Conservation (phyloP, 1,284 basidiomycete genomes). For the Ustilago hordei region DNA sequence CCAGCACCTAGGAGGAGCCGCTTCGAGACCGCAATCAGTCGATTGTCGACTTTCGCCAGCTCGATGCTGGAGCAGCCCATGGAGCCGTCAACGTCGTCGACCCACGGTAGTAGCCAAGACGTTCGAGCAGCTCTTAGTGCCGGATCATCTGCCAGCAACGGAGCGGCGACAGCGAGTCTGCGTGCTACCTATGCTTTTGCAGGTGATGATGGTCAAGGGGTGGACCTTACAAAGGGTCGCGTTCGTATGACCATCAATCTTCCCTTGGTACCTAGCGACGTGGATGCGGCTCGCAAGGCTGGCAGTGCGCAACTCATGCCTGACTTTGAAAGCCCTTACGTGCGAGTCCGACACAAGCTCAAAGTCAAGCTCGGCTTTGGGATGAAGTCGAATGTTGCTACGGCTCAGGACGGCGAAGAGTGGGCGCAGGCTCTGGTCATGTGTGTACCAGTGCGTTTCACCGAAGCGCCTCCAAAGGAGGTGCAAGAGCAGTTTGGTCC, state of each 20-base stretch:
- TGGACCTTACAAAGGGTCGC: constrained; percentile 61
- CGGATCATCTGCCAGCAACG: background rate
- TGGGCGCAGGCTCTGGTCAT: constrained; percentile 67
- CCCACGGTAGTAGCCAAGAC: constrained; percentile 1
- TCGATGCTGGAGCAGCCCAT: constrained; percentile 54
- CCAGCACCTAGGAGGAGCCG: constrained; percentile 30
- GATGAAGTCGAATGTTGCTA: constrained; percentile 44
- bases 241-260: constrained; percentile 68
- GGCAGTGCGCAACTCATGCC: constrained; percentile 60
- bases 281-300: constrained; percentile 32
- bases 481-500: constrained; percentile 65
- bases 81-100: constrained; percentile 16
- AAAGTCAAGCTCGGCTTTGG: constrained; percentile 68
- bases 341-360: constrained; percentile 67
- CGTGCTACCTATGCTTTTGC: constrained; percentile 65
- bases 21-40: constrained; percentile 56
- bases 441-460: constrained; percentile 69
- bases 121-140: constrained; percentile 4
- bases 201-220: constrained; percentile 64
- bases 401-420: constrained; percentile 37
- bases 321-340: constrained; percentile 67
- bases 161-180: constrained; percentile 21
- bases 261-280: constrained; percentile 56
- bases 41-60: constrained; percentile 62
- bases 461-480: constrained; percentile 65